Evolutionary conservation across 257 asterid genomes (phyloP).

Genomic region (Rehmannia glutinosa): DNA sequence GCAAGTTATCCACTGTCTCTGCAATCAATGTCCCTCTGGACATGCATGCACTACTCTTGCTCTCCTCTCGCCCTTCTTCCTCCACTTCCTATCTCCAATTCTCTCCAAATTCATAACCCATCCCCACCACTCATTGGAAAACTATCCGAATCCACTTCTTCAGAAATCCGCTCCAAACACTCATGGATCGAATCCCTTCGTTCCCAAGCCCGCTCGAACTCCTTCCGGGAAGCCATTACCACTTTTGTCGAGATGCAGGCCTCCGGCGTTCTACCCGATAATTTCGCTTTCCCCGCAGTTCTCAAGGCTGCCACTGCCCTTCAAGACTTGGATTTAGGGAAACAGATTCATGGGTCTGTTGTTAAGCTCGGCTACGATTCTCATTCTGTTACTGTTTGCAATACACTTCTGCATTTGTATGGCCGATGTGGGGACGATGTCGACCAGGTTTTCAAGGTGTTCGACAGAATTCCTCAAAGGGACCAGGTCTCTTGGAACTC

Average conservation of each 20-base stretch:
- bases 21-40: slow-evolving; percentile 32
- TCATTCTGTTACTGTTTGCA: slow-evolving; percentile 58
- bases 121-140: slow-evolving; percentile 6
- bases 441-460: slow-evolving; percentile 50
- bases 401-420: slow-evolving; percentile 64
- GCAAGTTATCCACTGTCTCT: background rate
- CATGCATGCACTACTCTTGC: slow-evolving; percentile 19
- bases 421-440: slow-evolving; percentile 51
- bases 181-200: slow-evolving; percentile 70
- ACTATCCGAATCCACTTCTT: slow-evolving; percentile 25
- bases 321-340: slow-evolving; percentile 54
- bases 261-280: slow-evolving; percentile 65
- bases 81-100: slow-evolving; percentile 12
- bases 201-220: slow-evolving; percentile 48
- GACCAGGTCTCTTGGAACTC: slow-evolving; percentile 94
- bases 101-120: slow-evolving; percentile 24
- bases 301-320: slow-evolving; percentile 71
- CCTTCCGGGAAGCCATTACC: slow-evolving; percentile 56
- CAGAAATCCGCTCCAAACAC: slow-evolving; percentile 34
- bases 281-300: slow-evolving; percentile 70
- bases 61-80: slow-evolving; percentile 19
- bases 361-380: slow-evolving; percentile 55
- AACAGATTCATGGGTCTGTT: slow-evolving; percentile 59
- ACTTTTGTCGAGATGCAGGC: slow-evolving; percentile 55
- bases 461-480: slow-evolving; percentile 62